Evolutionary conservation across 2,329 filamentous ascomycete species (phyloP), one percentile per base, ranked within the genome.

Genomic region (Penicillium sp.): DNA sequence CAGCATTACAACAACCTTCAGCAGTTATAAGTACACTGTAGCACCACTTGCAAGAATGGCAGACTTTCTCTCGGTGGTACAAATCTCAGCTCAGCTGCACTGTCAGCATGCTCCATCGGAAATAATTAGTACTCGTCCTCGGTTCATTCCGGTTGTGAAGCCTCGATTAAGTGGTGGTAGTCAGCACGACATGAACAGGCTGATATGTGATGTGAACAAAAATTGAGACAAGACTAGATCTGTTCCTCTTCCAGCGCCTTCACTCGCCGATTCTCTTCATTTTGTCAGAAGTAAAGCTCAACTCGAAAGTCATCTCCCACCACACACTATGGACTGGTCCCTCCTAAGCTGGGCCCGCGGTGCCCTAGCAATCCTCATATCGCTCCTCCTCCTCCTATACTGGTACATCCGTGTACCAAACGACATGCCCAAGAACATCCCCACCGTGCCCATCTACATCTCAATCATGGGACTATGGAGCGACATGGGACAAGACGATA

Each of bases 401-500:
- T 66, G 62, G 60, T 67, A 66, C 36, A 57, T 66, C 19, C 60
- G 62, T 3, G 28, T 65, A 19, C 63, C 64, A 11, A 29, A 49
- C 23, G 50, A 56, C 13, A 54, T 67, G 48, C 64, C 64, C 2
- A 53, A 50, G 14, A 52, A 55, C 14, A 65, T 67, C 21, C 64
- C 63, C 7, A 53, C 44, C 7, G 59, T 67, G 5, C 65, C 65
- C 28, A 66, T 67, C 18, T 67, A 65, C 16, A 63, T 67, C 34
- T 66, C 64, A 6, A 50, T 67, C 11, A 54, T 66, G 2, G 64
- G 63, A 1, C 55, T 65, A 16, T 67, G 62, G 61, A 64, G 63
- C 24, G 58, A 62, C 23, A 65, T 66, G 62, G 62, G 64, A 31
- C 60, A 66, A 51, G 58, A 64, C 10, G 55, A 59, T 13, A 63